Percentiles rank a stretch among this genome's conserved stretches.
phyloP scores from a whole-genome alignment of 495 filamentous ascomycete species.

The Daldinia caldariorum region DNA sequence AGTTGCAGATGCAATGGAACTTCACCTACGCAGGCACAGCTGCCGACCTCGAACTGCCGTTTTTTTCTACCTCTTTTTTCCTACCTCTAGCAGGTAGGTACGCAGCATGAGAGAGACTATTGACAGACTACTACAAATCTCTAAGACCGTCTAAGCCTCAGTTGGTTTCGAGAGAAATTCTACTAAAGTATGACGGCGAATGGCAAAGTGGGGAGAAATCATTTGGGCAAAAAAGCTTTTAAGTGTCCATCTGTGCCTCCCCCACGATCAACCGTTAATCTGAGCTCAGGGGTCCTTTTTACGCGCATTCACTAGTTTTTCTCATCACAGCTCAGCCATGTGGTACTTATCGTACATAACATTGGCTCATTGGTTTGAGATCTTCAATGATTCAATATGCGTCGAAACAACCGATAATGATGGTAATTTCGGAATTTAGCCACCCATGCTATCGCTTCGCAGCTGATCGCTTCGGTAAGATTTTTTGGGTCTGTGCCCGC shows the following conservation, averaged over 20 bases:
- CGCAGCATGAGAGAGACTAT: not conserved
- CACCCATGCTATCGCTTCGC: conserved; percentile 26
- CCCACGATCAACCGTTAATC: conserved; percentile 38
- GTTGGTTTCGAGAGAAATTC: not conserved
- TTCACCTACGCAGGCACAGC: conserved; percentile 39
- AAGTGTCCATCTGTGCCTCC: conserved; percentile 18
- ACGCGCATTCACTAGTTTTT: conserved; percentile 33
- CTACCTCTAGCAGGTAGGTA: not conserved
- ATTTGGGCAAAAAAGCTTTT: conserved; percentile 17
- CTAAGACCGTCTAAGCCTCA: not conserved
- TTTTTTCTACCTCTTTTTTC: not conserved
- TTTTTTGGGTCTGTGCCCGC: conserved; percentile 25
- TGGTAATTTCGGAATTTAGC: conserved; percentile 41
- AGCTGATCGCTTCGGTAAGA: conserved; percentile 17
- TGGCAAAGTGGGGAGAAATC: not conserved
- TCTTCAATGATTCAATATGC: conserved; percentile 26
- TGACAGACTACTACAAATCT: not conserved
- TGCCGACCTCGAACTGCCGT: conserved; percentile 5
- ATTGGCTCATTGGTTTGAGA: conserved; percentile 19
- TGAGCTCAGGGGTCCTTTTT: conserved; percentile 9
- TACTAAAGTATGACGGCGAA: not conserved
- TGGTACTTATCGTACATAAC: conserved; percentile 8
- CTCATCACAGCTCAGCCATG: conserved; percentile 33
- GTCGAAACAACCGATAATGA: conserved; percentile 36
- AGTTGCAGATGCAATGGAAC: conserved; percentile 42